Evolutionary conservation across 2,329 filamentous ascomycete genomes (phyloP).

Genomic region (Didymella lethalis): DNA sequence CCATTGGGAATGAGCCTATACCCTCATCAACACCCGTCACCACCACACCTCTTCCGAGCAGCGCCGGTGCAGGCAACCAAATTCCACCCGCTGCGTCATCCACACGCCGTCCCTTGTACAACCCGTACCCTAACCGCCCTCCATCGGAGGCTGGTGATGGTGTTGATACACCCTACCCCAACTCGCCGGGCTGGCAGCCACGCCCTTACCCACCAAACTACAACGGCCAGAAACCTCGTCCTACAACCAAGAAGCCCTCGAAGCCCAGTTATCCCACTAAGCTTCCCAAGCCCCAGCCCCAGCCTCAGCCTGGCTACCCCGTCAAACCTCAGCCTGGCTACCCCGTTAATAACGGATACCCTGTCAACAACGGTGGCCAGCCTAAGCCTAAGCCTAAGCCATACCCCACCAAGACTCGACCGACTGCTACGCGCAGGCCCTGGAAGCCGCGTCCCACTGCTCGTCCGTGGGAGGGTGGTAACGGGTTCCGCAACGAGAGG

Average conservation of each 20-base stretch:
- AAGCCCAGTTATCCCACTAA: not conserved
- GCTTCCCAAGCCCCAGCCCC: not conserved
- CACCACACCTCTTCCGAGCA: not conserved
- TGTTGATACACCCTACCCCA: constrained; percentile 24
- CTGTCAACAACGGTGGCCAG: not conserved
- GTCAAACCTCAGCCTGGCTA: not conserved
- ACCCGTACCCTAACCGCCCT: constrained; percentile 9
- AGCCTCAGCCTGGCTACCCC: not conserved
- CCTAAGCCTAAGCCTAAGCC: not conserved
- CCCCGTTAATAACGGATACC: not conserved
- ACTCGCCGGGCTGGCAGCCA: not conserved
- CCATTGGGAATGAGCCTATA: not conserved
- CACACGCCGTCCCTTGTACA: not conserved
- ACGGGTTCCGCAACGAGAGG: constrained; percentile 3
- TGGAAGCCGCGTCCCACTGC: constrained; percentile 15
- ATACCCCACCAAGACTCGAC: constrained; percentile 1
- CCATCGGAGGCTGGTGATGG: constrained; percentile 25
- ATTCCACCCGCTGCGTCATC: not conserved
- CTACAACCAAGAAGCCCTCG: not conserved
- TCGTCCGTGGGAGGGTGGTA: constrained; percentile 11
- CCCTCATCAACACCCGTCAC: not conserved
- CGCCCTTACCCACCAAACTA: constrained; percentile 6
- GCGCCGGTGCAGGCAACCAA: not conserved
- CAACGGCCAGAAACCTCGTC: not conserved
- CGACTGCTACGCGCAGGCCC: constrained; percentile 4